These are phyloP conservation scores for Chaetomium olivaceum DNA, from an alignment of 2,329 filamentous ascomycete genomes.

Conservation along the genomic window DNA sequence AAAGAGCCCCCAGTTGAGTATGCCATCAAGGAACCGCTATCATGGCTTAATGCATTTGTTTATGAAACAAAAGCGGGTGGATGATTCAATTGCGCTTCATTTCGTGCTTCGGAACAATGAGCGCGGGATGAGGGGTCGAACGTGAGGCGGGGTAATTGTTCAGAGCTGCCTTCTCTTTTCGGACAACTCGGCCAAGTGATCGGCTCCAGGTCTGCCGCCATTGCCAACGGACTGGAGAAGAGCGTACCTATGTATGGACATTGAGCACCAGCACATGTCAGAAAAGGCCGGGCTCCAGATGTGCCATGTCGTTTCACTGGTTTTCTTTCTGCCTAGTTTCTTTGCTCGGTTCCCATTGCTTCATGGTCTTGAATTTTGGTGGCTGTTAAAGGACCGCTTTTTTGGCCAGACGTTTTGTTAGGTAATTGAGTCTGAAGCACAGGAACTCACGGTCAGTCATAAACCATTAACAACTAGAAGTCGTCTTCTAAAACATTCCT, in stretches of 20 bases:
- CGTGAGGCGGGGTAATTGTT: background rate
- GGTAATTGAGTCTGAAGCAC: too few species aligned
- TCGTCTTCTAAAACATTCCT: background rate
- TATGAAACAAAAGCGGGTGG: background rate
- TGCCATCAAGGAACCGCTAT: background rate
- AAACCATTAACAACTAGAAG: background rate
- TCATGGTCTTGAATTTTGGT: too few species aligned
- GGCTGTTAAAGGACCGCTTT: too few species aligned
- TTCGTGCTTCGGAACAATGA: background rate
- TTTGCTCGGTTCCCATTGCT: too few species aligned
- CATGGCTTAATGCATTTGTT: background rate
- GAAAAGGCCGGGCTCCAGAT: too few species aligned
- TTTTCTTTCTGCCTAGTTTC: too few species aligned
- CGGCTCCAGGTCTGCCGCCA: background rate
- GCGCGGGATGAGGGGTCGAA: conserved; percentile 1
- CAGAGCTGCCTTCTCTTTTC: background rate
- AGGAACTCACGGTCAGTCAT: background rate
- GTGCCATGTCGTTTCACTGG: too few species aligned
- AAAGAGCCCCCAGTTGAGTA: background rate
- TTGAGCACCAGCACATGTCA: too few species aligned
- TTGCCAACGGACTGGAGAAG: too few species aligned
- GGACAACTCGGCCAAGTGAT: background rate
- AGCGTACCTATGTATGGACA: too few species aligned
- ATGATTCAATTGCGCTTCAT: background rate
- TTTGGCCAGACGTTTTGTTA: too few species aligned